Evolutionary conservation across 2,329 filamentous ascomycete species (phyloP).

Genomic region (Pochonia chlamydosporia): DNA sequence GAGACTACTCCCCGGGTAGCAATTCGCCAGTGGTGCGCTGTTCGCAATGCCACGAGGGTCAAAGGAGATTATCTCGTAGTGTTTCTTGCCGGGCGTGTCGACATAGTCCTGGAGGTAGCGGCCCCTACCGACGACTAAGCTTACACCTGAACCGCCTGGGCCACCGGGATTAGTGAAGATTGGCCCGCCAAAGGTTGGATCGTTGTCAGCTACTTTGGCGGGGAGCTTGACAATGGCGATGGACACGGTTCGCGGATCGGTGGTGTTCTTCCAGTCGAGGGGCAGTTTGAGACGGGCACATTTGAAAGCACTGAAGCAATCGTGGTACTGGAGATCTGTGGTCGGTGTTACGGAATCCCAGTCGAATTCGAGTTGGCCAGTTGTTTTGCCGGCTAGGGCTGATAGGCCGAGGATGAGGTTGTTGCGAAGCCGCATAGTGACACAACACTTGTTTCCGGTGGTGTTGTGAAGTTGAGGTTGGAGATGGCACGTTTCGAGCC

Average conservation of each 20-base stretch:
- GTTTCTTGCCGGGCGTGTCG: conserved; percentile 21
- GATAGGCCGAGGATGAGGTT: neutral
- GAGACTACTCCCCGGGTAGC: conserved; percentile 25
- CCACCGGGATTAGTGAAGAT: conserved; percentile 40
- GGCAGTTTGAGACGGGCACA: conserved; percentile 38
- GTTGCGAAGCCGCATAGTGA: neutral
- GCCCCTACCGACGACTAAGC: conserved; percentile 18
- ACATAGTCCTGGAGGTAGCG: conserved; percentile 19
- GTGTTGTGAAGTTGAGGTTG: no score
- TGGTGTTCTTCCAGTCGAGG: conserved; percentile 32
- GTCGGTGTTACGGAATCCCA: conserved; percentile 30
- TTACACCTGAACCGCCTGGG: conserved; percentile 35
- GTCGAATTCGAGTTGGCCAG: conserved; percentile 23
- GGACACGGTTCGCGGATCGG: conserved; percentile 22
- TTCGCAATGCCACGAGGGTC: conserved; percentile 36
- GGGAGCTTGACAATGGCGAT: conserved; percentile 36
- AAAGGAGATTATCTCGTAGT: conserved; percentile 38
- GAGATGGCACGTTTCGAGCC: no score
- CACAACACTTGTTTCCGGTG: no score
- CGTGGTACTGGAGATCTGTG: conserved; percentile 28
- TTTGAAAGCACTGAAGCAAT: conserved; percentile 30
- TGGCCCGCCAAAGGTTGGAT: conserved; percentile 34
- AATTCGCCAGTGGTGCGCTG: conserved; percentile 31
- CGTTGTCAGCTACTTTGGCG: conserved; percentile 28
- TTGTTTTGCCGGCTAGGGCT: neutral